A percentile compares a stretch with the other conserved stretches of the same genome.
Evolutionary conservation across 2,329 filamentous ascomycete species (phyloP).

Genomic region (Aurifilum marmelostoma): DNA sequence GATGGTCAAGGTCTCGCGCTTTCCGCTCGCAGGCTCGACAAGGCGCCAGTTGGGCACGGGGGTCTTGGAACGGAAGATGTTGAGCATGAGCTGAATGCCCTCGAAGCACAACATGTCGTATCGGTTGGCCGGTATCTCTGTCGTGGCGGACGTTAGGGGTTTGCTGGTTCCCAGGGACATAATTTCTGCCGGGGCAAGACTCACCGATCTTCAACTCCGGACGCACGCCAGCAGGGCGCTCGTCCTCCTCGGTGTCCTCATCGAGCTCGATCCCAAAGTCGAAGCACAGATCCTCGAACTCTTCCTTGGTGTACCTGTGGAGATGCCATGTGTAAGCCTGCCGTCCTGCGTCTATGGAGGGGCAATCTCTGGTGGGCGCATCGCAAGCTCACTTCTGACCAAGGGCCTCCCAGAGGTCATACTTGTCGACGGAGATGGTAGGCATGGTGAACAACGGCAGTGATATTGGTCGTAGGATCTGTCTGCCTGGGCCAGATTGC

Average conservation of each 20-base stretch:
- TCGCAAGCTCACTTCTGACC: constrained; percentile 71
- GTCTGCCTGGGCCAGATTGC: constrained; percentile 5
- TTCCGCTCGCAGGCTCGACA: constrained; percentile 69
- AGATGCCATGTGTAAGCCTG: constrained; percentile 30
- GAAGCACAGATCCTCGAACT: constrained; percentile 97
- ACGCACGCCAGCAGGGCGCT: constrained; percentile 78
- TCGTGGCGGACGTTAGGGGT: constrained; percentile 14
- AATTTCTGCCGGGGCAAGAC: background rate
- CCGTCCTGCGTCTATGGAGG: constrained; percentile 13
- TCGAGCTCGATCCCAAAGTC: constrained; percentile 98
- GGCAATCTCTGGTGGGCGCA: constrained; percentile 20
- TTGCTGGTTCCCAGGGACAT: background rate
- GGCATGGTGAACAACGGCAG: constrained; percentile 67
- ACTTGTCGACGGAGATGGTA: constrained; percentile 96
- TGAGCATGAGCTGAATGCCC: constrained; percentile 92
- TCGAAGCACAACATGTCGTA: constrained; percentile 97
- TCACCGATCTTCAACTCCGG: constrained; percentile 84
- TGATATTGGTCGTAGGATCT: constrained; percentile 12
- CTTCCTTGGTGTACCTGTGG: constrained; percentile 80
- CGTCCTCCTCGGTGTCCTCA: constrained; percentile 83
- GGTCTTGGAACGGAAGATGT: constrained; percentile 83
- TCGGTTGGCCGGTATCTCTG: constrained; percentile 64
- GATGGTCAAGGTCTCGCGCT: constrained; percentile 81
- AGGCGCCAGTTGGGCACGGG: constrained; percentile 80
- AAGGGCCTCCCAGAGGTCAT: constrained; percentile 89